A percentile compares a stretch with the other conserved stretches of the same genome.
Conservation (phyloP, 495 filamentous ascomycete genomes). For the Aspergillus asperescens region DNA sequence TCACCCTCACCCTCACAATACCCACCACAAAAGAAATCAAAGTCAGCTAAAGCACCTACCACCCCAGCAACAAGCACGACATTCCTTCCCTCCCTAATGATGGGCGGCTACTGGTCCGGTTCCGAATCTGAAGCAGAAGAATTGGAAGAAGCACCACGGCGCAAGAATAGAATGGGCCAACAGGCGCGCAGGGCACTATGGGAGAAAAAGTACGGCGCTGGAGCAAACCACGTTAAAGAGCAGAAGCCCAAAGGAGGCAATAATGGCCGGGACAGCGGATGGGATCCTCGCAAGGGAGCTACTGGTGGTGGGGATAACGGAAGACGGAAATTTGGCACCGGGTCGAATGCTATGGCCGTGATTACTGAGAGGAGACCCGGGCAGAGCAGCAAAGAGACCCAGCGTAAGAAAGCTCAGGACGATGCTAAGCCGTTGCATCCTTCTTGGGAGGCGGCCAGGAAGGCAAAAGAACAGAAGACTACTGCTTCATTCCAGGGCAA, state of each 20-base stretch:
- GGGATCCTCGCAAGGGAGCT: conserved; percentile 46
- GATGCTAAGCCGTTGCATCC: conserved; percentile 79
- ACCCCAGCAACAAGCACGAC: conserved; percentile 54
- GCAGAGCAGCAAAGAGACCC: not conserved
- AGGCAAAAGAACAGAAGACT: conserved; percentile 64
- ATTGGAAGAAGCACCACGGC: conserved; percentile 31
- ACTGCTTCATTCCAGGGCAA: conserved; percentile 70
- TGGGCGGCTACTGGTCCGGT: conserved; percentile 89
- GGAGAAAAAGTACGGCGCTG: conserved; percentile 84
- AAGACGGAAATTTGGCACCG: conserved; percentile 20
- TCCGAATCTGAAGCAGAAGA: conserved; percentile 61
- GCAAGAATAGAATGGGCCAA: conserved; percentile 87
- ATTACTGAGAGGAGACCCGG: not conserved
- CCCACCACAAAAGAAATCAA: conserved; percentile 39
- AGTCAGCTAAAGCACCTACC: conserved; percentile 27
- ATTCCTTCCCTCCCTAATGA: conserved; percentile 79
- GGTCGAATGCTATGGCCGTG: conserved; percentile 14
- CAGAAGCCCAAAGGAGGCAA: conserved; percentile 24
- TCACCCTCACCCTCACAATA: conserved; percentile 24
- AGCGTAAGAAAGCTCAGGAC: conserved; percentile 38
- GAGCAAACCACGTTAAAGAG: conserved; percentile 65
- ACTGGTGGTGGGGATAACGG: conserved; percentile 22
- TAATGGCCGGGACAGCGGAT: conserved; percentile 38
- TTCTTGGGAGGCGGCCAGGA: conserved; percentile 85
- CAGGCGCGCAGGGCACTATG: conserved; percentile 76